Percentiles rank a stretch among this genome's conserved stretches.
These are phyloP conservation scores for Ustilago cynodontis DNA, from an alignment of 1,284 basidiomycete species.

Conservation along the genomic window DNA sequence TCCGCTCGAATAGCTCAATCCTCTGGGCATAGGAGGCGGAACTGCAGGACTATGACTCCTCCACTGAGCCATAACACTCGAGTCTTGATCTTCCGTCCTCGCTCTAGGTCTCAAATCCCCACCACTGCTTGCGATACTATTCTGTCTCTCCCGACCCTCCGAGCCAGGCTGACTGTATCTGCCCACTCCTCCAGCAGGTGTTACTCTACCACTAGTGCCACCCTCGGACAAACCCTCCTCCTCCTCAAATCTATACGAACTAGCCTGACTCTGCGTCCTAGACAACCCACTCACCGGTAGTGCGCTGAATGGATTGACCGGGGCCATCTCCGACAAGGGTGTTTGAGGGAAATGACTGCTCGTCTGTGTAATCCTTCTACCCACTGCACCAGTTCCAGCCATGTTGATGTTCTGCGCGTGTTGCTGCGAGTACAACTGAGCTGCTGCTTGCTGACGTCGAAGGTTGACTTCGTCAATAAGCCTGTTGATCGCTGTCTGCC, in stretches of 20 bases:
- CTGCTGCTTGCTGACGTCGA: constrained; percentile 53
- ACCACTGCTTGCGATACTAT: constrained; percentile 29
- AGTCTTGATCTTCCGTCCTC: constrained; percentile 63
- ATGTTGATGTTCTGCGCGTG: constrained; percentile 53
- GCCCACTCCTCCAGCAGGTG: constrained; percentile 48
- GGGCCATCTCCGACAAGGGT: constrained; percentile 55
- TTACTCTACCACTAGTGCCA: constrained; percentile 40
- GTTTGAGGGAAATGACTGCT: constrained; percentile 62
- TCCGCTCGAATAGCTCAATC: constrained; percentile 40
- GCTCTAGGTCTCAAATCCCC: constrained; percentile 51
- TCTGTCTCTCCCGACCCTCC: constrained; percentile 54
- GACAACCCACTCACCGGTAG: constrained; percentile 33
- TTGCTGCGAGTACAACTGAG: constrained; percentile 48
- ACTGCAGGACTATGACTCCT: constrained; percentile 58
- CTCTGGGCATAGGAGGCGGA: constrained; percentile 52
- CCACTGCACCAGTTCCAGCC: constrained; percentile 57
- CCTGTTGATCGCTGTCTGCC: constrained; percentile 89
- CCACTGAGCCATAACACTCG: constrained; percentile 61
- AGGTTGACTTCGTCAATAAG: constrained; percentile 77
- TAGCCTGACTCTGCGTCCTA: constrained; percentile 52
- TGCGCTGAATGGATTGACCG: constrained; percentile 49
- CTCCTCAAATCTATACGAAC: constrained; percentile 45
- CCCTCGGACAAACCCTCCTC: constrained; percentile 15
- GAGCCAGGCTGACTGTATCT: constrained; percentile 51
- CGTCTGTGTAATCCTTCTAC: constrained; percentile 51